phyloP scores from a whole-genome alignment of 495 filamentous ascomycete species.

The Penicillium egyptiacum region DNA sequence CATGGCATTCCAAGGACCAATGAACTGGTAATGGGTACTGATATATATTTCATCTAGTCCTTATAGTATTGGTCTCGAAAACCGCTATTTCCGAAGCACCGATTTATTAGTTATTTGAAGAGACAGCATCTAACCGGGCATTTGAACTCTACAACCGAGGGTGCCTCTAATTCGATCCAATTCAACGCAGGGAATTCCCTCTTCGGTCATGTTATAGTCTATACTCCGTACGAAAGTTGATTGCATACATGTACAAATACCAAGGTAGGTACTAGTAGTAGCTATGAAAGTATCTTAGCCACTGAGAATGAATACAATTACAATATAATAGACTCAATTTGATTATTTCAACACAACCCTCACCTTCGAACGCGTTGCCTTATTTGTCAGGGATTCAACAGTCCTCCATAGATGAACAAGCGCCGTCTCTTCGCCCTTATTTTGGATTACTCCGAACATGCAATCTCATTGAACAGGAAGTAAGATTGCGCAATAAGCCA shows the following conservation, averaged over 20 bases:
- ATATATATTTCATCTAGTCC: neutral
- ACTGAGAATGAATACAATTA: no score
- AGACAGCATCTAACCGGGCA: neutral
- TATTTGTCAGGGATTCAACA: neutral
- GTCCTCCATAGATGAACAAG: neutral
- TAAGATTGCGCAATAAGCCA: constrained; percentile 2
- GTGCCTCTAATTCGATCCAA: neutral
- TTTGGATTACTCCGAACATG: neutral
- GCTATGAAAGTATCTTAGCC: no score
- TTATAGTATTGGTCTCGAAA: neutral
- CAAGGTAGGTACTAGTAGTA: no score
- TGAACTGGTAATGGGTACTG: neutral
- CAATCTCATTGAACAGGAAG: neutral
- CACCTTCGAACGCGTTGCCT: neutral
- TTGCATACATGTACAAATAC: no score
- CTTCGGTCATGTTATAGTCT: no score
- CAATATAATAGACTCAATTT: neutral
- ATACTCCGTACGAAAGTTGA: no score
- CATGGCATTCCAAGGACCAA: neutral
- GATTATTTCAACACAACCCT: neutral
- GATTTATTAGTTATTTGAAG: neutral
- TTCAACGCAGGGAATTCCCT: no score
- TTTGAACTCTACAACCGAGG: no score
- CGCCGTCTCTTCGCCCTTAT: neutral
- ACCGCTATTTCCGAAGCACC: neutral